These are phyloP conservation scores for Paecilomyces sp. DNA, from an alignment of 2,329 filamentous ascomycete genomes.

Conservation along the genomic window DNA sequence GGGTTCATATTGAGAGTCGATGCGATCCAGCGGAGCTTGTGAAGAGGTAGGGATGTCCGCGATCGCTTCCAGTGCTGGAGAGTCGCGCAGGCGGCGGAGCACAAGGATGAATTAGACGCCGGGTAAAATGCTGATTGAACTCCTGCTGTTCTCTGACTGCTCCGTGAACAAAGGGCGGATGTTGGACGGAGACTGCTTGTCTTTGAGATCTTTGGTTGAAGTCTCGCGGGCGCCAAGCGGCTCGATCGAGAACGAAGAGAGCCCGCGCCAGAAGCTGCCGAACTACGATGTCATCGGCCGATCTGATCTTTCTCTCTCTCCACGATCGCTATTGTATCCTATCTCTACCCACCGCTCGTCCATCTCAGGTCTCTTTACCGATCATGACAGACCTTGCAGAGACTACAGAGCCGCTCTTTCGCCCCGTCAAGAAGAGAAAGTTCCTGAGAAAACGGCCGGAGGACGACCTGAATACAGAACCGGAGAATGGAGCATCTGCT, in stretches of 20 bases:
- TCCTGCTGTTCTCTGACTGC: background rate
- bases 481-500: background rate
- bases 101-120: background rate
- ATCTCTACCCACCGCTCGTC: background rate
- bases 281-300: background rate
- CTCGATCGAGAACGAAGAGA: background rate
- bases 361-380: background rate
- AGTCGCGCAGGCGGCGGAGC: background rate
- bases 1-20: slow-evolving; percentile 28
- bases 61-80: background rate
- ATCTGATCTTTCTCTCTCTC: background rate
- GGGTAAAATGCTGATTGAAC: background rate
- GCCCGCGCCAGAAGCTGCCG: background rate
- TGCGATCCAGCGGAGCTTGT: background rate
- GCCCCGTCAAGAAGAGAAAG: slow-evolving; percentile 45
- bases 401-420: slow-evolving; percentile 32
- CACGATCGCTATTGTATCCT: background rate
- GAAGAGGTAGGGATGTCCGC: background rate
- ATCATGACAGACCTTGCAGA: slow-evolving; percentile 11
- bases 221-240: background rate
- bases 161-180: background rate
- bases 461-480: slow-evolving; percentile 10
- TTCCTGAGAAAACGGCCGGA: slow-evolving; percentile 40
- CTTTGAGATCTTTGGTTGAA: background rate
- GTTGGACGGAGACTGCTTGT: background rate